Base-by-base conservation (phyloP, 2,329 filamentous ascomycete genomes). In the Penicillium sp. region DNA sequence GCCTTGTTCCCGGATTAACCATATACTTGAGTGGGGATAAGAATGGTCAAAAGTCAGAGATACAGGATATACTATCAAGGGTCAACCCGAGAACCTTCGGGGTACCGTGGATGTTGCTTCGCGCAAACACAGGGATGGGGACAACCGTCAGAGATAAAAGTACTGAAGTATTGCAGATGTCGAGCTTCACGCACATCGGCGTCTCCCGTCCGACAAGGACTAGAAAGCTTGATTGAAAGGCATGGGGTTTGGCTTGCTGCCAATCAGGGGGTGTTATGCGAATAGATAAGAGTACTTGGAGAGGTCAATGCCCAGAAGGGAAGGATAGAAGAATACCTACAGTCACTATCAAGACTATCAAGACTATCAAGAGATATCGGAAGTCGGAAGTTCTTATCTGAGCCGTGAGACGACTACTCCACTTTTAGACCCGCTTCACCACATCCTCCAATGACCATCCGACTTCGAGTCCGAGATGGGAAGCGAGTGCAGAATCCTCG, bases 401-500 rank as follows among this genome's bases (percentile, higher is more conserved):
- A 19, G 7, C 13, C 24, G 19, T 35, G 34, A 22, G 17, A 17
- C 21, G 3, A 5, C 31, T 17, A 24, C 45, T 49, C 49, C 39
- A 43, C 41, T 26, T 40, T 26, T 6, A 9, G 34, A 31, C 19
- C 34, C 40, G 32, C 22, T 22, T 43, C 32, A 43, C 38, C 38
- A 38, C 34, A n/a, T n/a, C 41, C 8, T 21, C 51, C 42, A 55
- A 52, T 52, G n/a, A 44, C 26, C 10, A 15, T 4, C 12, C 3
- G 6, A 13, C 6, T 10, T 4, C 6, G 10, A 21, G 5, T 21
- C 26, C 13, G 15, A 33, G 26, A 19, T 24, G 38, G 45, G 45
- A 45, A 56, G 54, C 55, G 52, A 58, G 33, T 12, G 35, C 34
- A 43, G 35, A 51, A 55, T 42, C 43, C 52, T 49, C 46, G 50